Base-by-base conservation (phyloP, 208 protist species). In the Trypanosoma cruzi region DNA sequence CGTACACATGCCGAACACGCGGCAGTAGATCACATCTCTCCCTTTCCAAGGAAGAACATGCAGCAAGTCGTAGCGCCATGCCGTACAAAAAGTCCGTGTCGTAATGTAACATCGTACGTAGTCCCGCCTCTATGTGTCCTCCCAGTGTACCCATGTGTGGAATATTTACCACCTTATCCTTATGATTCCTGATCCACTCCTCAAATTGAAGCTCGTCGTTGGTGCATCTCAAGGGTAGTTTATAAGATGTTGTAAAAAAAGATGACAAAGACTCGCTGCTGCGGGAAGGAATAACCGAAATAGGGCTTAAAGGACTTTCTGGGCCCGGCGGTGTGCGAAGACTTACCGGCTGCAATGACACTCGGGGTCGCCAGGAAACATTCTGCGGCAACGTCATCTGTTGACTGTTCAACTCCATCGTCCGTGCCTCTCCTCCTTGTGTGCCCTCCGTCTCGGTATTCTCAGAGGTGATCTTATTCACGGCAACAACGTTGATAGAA, bases 61-160 rank as follows among this genome's bases (percentile, higher is more conserved):
- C 55, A 16, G 70, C 64, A 8, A 82, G 56, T 4, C 68, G 77
- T n/a, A 82, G 53, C 3, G 77, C 65, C 67, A 78, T 75, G 28
- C 63, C 67, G 31, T 70, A 78, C 20, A 73, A n/a, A 53, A 52
- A 49, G 34, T 82, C 77, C 6, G 36, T 62, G 48, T 58, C 52
- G 55, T 72, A 78, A 29, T 65, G 62, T 7, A 3, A n/a, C 11
- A 18, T 53, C 18, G 61, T 24, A 44, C 42, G n/a, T 32, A 44
- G 18, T 49, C 54, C 56, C 11, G 13, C 10, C 24, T 62, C 31
- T 1, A 64, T 6, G 16, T 34, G 29, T 36, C 56, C 56, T 22
- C 66, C 56, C n/a, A 71, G 40, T 13, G 46, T n/a, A 6, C 64
- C 64, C 24, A 54, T 36, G 54, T 56, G 52, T 10, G 54, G 55